phyloP scores from a whole-genome alignment of 345 rosid genomes.

The Cardiospermum halicacabum region DNA sequence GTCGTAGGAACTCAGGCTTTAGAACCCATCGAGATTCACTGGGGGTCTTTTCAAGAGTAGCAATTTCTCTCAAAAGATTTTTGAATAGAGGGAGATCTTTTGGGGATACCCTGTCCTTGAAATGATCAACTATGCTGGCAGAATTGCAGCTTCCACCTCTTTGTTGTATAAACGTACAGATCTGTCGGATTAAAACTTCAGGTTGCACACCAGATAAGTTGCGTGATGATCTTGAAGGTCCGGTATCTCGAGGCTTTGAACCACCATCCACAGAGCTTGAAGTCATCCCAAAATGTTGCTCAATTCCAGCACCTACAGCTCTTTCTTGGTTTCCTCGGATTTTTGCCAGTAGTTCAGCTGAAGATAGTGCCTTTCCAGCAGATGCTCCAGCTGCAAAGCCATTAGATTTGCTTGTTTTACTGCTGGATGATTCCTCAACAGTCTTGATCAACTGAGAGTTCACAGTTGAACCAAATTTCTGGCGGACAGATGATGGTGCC shows the following conservation, averaged over 20 bases:
- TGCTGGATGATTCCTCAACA: conserved; percentile 32
- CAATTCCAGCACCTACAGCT: conserved; percentile 65
- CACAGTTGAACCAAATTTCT: conserved; percentile 70
- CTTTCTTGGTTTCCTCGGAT: conserved; percentile 71
- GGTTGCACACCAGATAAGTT: conserved; percentile 46
- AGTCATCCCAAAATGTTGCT: conserved; percentile 30
- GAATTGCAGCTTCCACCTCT: conserved; percentile 71
- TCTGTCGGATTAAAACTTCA: conserved; percentile 68
- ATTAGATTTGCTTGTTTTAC: conserved; percentile 27
- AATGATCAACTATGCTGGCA: conserved; percentile 62
- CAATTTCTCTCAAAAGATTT: conserved; percentile 81
- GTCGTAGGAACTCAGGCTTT: conserved; percentile 58
- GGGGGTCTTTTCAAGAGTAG: conserved; percentile 43
- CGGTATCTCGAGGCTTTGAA: conserved; percentile 16
- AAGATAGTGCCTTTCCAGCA: conserved; percentile 81
- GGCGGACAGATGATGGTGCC: conserved; percentile 67
- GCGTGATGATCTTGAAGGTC: conserved; percentile 33
- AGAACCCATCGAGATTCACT: conserved; percentile 70
- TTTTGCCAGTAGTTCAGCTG: conserved; percentile 71
- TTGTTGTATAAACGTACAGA: conserved; percentile 77
- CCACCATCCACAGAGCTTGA: conserved; percentile 34
- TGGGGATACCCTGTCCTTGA: conserved; percentile 54
- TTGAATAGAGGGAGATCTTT: conserved; percentile 63
- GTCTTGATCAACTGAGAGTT: conserved; percentile 45
- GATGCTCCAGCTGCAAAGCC: conserved; percentile 69